These are phyloP conservation scores for Leccinum barrowsii DNA, from an alignment of 768 basidiomycete genomes.

Conservation along the genomic window DNA sequence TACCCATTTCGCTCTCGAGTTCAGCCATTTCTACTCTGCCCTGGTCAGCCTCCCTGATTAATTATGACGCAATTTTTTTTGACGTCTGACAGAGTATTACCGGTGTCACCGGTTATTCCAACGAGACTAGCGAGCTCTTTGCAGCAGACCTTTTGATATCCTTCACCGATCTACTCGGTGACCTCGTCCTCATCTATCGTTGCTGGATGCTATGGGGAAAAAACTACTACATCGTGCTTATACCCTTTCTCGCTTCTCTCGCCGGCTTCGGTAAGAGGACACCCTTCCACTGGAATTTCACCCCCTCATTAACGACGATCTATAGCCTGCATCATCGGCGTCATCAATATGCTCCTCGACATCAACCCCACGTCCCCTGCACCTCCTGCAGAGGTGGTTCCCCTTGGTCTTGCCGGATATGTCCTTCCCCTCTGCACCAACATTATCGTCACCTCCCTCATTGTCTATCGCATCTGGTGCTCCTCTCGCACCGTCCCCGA, in stretches of 20 bases:
- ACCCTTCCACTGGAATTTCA: background rate
- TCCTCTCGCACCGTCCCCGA: conserved; percentile 14
- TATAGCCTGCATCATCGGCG: conserved; percentile 30
- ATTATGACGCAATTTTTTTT: background rate
- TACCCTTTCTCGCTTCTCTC: conserved; percentile 35
- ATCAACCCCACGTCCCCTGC: conserved; percentile 29
- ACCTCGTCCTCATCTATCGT: conserved; percentile 38
- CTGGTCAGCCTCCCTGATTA: conserved; percentile 26
- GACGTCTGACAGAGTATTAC: conserved; percentile 15
- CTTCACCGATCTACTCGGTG: conserved; percentile 34
- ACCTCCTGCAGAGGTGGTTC: conserved; percentile 35
- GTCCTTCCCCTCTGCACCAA: conserved; percentile 41
- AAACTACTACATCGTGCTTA: conserved; percentile 31
- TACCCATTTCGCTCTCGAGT: conserved; percentile 33
- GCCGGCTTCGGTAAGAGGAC: conserved; percentile 32
- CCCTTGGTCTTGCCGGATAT: conserved; percentile 36
- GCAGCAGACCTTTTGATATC: conserved; percentile 38
- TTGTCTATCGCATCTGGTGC: conserved; percentile 38
- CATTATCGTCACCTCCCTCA: conserved; percentile 39
- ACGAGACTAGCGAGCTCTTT: conserved; percentile 30
- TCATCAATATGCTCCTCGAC: conserved; percentile 28
- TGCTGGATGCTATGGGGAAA: conserved; percentile 41
- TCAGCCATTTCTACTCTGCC: conserved; percentile 31
- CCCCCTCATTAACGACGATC: background rate
- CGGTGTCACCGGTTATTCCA: conserved; percentile 27